Conservation (phyloP, 306 rosid genomes). For the Cotoneaster glaucophyllus region DNA sequence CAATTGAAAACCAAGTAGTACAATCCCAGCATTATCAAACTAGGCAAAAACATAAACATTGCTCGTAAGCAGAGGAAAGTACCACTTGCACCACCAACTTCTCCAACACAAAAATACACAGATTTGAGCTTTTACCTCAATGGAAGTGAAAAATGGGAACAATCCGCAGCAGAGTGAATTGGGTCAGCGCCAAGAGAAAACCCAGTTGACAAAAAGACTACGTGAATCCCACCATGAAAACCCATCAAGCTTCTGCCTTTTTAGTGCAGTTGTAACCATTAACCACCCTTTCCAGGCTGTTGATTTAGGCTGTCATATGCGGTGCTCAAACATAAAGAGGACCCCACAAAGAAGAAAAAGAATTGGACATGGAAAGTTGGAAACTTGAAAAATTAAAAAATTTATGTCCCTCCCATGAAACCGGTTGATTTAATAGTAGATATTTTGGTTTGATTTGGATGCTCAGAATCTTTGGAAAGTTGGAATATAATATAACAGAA, state of each 20-base stretch:
- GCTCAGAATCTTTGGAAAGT: constrained; percentile 17
- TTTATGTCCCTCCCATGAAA: constrained; percentile 2
- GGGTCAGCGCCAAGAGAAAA: constrained; percentile 12
- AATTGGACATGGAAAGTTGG: neutral
- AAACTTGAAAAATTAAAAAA: neutral
- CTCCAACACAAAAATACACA: constrained; percentile 15
- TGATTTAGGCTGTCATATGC: constrained; percentile 39
- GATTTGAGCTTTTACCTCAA: constrained; percentile 19
- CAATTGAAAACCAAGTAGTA: neutral
- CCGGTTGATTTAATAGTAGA: constrained; percentile 27
- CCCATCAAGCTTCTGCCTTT: constrained; percentile 19
- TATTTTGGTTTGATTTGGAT: constrained; percentile 8
- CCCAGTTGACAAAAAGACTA: constrained; percentile 13
- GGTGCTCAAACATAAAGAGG: constrained; percentile 21
- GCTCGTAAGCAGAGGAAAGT: constrained; percentile 13
- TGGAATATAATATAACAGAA: constrained; percentile 7
- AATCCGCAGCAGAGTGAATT: constrained; percentile 10
- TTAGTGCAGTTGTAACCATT: constrained; percentile 19
- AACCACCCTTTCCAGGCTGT: constrained; percentile 50
- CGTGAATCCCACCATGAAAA: constrained; percentile 22
- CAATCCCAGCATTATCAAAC: neutral
- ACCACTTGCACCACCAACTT: neutral
- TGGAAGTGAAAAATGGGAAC: constrained; percentile 1
- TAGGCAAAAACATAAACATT: neutral
- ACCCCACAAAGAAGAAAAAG: constrained; percentile 25